phyloP scores from a whole-genome alignment of 2,329 filamentous ascomycete genomes.

The Emergomyces africanus region DNA sequence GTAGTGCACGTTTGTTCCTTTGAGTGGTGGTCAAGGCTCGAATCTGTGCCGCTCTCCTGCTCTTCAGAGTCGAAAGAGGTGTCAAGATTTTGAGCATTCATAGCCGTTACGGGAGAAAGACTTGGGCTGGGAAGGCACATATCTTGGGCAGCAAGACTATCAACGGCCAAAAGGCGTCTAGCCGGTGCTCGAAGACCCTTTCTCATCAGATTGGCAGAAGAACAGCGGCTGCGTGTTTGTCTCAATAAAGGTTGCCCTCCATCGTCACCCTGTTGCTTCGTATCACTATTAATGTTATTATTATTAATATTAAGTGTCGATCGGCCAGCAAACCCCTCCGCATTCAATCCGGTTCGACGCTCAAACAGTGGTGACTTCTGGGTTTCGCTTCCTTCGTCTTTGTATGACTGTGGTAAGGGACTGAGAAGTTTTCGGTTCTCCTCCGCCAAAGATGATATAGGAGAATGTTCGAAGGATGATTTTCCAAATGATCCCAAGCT shows the following conservation, averaged over 20 bases:
- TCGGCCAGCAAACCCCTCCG: background rate
- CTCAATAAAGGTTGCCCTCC: background rate
- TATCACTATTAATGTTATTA: background rate
- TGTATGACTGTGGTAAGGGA: background rate
- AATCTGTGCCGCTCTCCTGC: slow-evolving; percentile 30
- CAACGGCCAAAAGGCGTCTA: slow-evolving; percentile 38
- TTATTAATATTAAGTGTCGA: background rate
- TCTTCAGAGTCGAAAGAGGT: slow-evolving; percentile 32
- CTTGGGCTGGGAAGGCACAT: slow-evolving; percentile 90
- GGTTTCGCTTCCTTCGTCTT: background rate
- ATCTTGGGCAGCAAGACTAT: slow-evolving; percentile 66
- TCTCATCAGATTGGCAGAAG: slow-evolving; percentile 10
- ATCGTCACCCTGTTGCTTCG: background rate
- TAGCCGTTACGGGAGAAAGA: slow-evolving; percentile 76
- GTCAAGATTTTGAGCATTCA: slow-evolving; percentile 40
- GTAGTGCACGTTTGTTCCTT: slow-evolving; percentile 20
- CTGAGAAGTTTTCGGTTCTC: background rate
- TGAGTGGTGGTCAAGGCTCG: slow-evolving; percentile 37
- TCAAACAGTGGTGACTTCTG: slow-evolving; percentile 11
- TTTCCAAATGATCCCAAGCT: slow-evolving; percentile 1
- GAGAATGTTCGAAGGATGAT: background rate
- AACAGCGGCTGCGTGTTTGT: background rate
- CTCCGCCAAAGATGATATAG: background rate
- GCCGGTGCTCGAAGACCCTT: slow-evolving; percentile 26
- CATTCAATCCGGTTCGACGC: slow-evolving; percentile 6